Percentiles rank a stretch among this genome's conserved stretches.
phyloP scores from a whole-genome alignment of 2,329 filamentous ascomycete species.

The Penicillium sp. region DNA sequence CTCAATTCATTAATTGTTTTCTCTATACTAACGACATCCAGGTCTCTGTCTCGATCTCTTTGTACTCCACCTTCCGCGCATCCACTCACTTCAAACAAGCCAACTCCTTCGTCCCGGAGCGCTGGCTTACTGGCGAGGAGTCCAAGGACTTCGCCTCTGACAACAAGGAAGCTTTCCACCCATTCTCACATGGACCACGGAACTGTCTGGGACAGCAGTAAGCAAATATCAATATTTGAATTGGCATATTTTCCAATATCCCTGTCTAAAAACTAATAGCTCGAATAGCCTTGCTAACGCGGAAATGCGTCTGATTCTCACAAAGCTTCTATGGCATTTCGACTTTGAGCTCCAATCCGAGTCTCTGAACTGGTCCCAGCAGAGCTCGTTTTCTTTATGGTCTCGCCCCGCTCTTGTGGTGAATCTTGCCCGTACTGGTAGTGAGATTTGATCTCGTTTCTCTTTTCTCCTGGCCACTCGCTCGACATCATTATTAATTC shows the following conservation, averaged over 20 bases:
- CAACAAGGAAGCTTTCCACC: conserved; percentile 31
- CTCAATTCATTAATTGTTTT: background rate
- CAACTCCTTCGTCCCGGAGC: conserved; percentile 29
- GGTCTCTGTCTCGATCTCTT: conserved; percentile 18
- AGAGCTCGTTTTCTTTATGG: conserved; percentile 40
- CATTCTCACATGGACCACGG: conserved; percentile 31
- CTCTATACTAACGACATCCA: conserved; percentile 1
- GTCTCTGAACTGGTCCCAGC: conserved; percentile 24
- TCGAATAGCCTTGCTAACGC: conserved; percentile 28
- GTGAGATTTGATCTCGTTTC: background rate
- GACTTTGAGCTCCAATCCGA: conserved; percentile 38
- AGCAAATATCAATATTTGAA: background rate
- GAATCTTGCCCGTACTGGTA: conserved; percentile 7
- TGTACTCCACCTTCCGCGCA: conserved; percentile 12
- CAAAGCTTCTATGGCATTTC: conserved; percentile 39
- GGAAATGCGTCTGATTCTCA: conserved; percentile 44
- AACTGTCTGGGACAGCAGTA: conserved; percentile 32
- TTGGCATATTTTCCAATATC: background rate
- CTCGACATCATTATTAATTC: background rate
- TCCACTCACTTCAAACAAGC: conserved; percentile 19
- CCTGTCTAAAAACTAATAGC: background rate
- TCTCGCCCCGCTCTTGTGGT: conserved; percentile 35
- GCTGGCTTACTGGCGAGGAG: conserved; percentile 27
- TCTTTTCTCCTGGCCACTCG: background rate
- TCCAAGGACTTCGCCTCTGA: conserved; percentile 27